Percentiles rank a stretch among this genome's conserved stretches.
These are phyloP conservation scores for Fusarium redolens DNA, from an alignment of 2,329 filamentous ascomycete species.

Conservation along the genomic window DNA sequence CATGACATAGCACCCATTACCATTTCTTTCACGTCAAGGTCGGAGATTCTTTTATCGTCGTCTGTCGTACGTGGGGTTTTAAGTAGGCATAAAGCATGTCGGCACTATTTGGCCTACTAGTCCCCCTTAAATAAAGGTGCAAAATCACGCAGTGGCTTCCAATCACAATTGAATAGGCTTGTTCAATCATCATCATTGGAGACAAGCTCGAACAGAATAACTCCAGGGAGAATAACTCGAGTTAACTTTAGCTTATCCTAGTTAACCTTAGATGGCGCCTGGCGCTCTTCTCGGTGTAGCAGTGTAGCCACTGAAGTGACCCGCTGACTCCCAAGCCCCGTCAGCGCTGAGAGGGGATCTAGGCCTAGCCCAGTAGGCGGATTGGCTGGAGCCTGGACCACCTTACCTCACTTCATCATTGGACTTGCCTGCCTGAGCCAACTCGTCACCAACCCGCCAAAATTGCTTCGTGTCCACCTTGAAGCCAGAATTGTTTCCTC, in stretches of 20 bases:
- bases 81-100: not conserved
- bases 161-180: not conserved
- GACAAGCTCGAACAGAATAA: not conserved
- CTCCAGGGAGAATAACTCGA: not conserved
- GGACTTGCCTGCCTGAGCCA: constrained; percentile 8
- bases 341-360: not conserved
- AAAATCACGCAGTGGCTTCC: not conserved
- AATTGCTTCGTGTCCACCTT: constrained; percentile 45
- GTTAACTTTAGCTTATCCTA: not conserved
- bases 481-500: constrained; percentile 41
- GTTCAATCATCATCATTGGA: not conserved
- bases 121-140: not conserved
- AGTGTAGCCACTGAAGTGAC: constrained; percentile 11
- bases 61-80: not conserved
- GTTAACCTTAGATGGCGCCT: not conserved
- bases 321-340: constrained; percentile 1
- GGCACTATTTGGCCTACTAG: not conserved
- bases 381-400: constrained; percentile 6
- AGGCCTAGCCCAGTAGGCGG: not conserved
- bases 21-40: constrained; percentile 5
- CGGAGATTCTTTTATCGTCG: not conserved
- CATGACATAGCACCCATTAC: not conserved
- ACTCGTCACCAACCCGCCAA: constrained; percentile 47
- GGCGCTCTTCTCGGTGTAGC: not conserved
- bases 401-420: constrained; percentile 25